Evolutionary conservation across 208 protist species (phyloP).

Genomic region (Wallacemonas sp.): DNA sequence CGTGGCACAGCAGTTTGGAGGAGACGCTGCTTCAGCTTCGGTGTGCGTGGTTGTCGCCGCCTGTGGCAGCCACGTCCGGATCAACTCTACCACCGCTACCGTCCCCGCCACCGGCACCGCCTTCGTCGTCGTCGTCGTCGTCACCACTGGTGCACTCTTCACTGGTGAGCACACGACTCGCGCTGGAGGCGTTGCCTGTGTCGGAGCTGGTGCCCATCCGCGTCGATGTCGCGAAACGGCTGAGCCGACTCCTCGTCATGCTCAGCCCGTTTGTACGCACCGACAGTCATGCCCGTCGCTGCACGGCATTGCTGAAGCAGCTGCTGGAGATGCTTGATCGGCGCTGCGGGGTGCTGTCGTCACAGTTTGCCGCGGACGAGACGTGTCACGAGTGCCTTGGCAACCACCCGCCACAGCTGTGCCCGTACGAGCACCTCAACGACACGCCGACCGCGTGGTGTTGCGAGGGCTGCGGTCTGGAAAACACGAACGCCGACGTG

Average conservation of each 20-base stretch:
- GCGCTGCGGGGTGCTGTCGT: constrained; percentile 28
- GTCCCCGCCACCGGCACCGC: not conserved
- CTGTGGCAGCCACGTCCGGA: no score
- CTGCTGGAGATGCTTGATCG: constrained; percentile 47
- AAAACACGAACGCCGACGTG: constrained; percentile 61
- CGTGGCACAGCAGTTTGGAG: not conserved
- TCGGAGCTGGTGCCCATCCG: not conserved
- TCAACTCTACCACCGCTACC: no score
- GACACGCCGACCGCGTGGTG: constrained; percentile 23
- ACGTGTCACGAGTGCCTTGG: constrained; percentile 69
- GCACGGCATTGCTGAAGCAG: constrained; percentile 47
- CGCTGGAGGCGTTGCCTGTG: not conserved
- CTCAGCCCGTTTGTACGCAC: constrained; percentile 19
- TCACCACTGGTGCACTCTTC: not conserved
- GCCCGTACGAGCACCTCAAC: constrained; percentile 26
- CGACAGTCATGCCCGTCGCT: constrained; percentile 37
- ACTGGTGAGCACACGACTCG: no score
- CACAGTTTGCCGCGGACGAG: constrained; percentile 29
- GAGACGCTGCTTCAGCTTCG: constrained; percentile 6
- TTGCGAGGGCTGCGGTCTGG: constrained; percentile 58
- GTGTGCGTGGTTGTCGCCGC: not conserved
- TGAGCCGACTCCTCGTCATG: constrained; percentile 7
- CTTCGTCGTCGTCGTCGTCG: not conserved
- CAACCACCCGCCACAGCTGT: constrained; percentile 57
- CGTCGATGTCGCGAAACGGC: not conserved